Percentiles rank a stretch among this genome's conserved stretches.
Conservation (phyloP, 1,139 yeast genomes). For the Candida sanyaensis region DNA sequence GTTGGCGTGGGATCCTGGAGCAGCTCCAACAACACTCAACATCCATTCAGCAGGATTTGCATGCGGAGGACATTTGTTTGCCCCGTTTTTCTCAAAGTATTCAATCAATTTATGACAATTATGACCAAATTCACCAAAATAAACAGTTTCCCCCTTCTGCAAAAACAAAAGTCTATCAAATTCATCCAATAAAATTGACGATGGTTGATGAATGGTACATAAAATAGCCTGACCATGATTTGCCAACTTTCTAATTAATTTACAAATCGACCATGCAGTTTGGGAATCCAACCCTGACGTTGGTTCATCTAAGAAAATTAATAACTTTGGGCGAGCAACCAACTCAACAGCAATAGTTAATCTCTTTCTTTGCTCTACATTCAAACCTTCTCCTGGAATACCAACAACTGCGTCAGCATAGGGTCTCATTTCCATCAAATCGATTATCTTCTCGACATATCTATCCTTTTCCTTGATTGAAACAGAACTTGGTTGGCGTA, state of each 20-base stretch:
- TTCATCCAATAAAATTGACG: slow-evolving; percentile 37
- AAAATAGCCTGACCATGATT: slow-evolving; percentile 45
- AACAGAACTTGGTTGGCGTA: slow-evolving; percentile 34
- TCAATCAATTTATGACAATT: slow-evolving; percentile 49
- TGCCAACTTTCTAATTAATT: slow-evolving; percentile 43
- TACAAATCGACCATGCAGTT: slow-evolving; percentile 47
- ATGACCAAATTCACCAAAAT: slow-evolving; percentile 65
- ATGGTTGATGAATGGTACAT: slow-evolving; percentile 47
- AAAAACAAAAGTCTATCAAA: slow-evolving; percentile 39
- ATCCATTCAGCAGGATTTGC: slow-evolving; percentile 63
- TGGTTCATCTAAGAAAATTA: slow-evolving; percentile 40
- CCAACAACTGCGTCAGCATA: slow-evolving; percentile 44
- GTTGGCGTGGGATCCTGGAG: slow-evolving; percentile 37
- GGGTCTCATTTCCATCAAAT: slow-evolving; percentile 24
- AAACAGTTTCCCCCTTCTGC: slow-evolving; percentile 57
- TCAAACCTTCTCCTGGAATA: slow-evolving; percentile 43
- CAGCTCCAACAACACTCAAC: slow-evolving; percentile 52
- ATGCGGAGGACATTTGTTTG: slow-evolving; percentile 40
- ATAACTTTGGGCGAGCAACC: slow-evolving; percentile 41
- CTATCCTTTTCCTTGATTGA: slow-evolving; percentile 32
- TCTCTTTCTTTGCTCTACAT: slow-evolving; percentile 41
- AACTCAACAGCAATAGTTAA: slow-evolving; percentile 43
- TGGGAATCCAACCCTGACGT: slow-evolving; percentile 45
- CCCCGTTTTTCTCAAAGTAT: slow-evolving; percentile 61
- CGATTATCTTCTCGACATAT: slow-evolving; percentile 38